A percentile compares a stretch with the other conserved stretches of the same genome.
phyloP scores from a whole-genome alignment of 345 rosid species.

The Heritiera littoralis region DNA sequence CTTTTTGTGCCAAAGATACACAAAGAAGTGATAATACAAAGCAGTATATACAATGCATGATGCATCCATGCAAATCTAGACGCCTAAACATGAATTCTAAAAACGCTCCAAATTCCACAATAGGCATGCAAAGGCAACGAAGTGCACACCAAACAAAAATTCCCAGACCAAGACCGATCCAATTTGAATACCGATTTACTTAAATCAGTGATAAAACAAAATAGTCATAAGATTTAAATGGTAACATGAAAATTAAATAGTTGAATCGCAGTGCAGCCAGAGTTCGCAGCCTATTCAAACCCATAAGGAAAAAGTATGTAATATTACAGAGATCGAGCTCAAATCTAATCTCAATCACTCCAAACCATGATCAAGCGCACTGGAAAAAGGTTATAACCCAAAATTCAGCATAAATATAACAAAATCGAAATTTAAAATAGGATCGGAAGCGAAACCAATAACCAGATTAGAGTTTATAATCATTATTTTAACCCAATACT shows the following conservation, averaged over 20 bases:
- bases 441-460: slow-evolving; percentile 8
- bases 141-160: slow-evolving; percentile 1
- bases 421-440: background rate
- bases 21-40: background rate
- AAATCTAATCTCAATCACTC: background rate
- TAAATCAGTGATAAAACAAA: background rate
- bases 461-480: background rate
- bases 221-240: background rate
- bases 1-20: background rate
- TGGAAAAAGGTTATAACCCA: background rate
- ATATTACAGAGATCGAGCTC: background rate
- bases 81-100: slow-evolving; percentile 3
- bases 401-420: background rate
- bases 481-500: background rate
- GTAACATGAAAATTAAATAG: background rate
- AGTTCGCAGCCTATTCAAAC: background rate
- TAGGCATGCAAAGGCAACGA: background rate
- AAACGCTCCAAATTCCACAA: background rate
- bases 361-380: slow-evolving; percentile 1
- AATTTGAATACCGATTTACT: background rate
- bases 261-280: background rate
- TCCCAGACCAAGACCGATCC: slow-evolving; percentile 4
- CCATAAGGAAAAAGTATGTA: no score
- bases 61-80: background rate
- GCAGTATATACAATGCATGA: no score